A percentile compares a stretch with the other conserved stretches of the same genome.
These are phyloP conservation scores for Dendrobium chrysotoxum DNA, from an alignment of 106 monocot genomes.

Conservation along the genomic window DNA sequence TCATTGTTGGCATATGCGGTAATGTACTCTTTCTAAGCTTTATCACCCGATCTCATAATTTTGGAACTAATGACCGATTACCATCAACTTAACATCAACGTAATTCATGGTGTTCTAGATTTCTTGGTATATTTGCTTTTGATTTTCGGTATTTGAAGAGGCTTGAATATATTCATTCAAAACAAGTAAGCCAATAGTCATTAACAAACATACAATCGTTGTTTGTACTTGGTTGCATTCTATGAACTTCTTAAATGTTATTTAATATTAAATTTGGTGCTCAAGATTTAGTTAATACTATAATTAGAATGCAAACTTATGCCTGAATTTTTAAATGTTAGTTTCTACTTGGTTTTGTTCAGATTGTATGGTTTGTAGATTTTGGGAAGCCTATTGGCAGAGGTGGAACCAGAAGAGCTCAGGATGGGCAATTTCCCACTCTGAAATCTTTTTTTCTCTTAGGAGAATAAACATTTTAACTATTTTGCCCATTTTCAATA, in stretches of 20 bases:
- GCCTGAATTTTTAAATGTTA: background rate
- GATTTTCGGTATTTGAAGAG: background rate
- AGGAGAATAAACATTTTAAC: too few relatives aligned
- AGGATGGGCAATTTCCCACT: too few relatives aligned
- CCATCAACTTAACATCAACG: background rate
- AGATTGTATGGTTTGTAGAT: background rate
- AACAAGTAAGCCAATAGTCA: background rate
- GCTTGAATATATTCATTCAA: background rate
- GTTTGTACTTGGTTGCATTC: too few relatives aligned
- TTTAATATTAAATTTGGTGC: background rate
- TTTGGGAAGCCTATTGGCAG: background rate
- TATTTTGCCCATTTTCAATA: too few relatives aligned
- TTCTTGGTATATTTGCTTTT: background rate
- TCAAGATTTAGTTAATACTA: background rate
- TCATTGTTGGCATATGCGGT: too few relatives aligned
- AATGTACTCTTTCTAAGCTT: too few relatives aligned
- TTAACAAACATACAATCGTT: too few relatives aligned
- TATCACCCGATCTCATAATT: background rate
- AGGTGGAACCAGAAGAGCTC: too few relatives aligned
- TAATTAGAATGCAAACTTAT: background rate
- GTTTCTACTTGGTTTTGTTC: background rate
- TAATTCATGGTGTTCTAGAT: background rate
- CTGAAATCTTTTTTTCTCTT: too few relatives aligned
- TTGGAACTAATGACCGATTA: background rate
- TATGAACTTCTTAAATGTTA: background rate